These are phyloP conservation scores for Moesziomyces globuligerus DNA, from an alignment of 1,284 basidiomycete genomes.

Conservation along the genomic window DNA sequence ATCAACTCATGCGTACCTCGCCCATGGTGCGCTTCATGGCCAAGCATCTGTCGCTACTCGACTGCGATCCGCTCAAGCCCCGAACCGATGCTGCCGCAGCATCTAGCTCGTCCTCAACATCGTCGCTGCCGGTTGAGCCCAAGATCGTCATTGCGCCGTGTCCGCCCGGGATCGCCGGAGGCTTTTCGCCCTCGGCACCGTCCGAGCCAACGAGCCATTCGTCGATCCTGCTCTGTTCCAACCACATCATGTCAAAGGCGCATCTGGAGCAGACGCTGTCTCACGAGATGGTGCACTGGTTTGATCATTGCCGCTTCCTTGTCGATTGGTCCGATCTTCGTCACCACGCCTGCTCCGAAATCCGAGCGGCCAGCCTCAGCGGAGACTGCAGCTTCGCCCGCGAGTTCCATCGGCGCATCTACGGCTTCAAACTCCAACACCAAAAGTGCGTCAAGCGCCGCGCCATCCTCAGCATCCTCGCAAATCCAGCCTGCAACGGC, in stretches of 20 bases:
- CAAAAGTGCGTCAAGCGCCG: constrained; percentile 85
- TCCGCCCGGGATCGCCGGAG: constrained; percentile 55
- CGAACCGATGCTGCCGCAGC: neutral
- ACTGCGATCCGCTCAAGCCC: constrained; percentile 54
- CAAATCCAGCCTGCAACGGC: constrained; percentile 80
- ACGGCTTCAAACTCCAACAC: constrained; percentile 89
- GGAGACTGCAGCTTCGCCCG: constrained; percentile 69
- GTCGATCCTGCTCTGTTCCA: constrained; percentile 60
- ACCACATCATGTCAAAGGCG: constrained; percentile 74
- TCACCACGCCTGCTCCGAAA: constrained; percentile 96
- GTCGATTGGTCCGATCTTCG: constrained; percentile 89
- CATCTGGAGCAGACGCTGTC: constrained; percentile 93
- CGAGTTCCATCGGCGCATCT: constrained; percentile 54
- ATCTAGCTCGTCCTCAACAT: neutral
- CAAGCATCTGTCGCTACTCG: constrained; percentile 60
- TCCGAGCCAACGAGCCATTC: constrained; percentile 40
- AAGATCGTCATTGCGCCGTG: constrained; percentile 59
- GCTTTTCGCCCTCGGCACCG: constrained; percentile 57
- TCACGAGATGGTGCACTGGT: constrained; percentile 96
- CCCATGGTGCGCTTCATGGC: constrained; percentile 67
- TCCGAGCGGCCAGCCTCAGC: constrained; percentile 84
- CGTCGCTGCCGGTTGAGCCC: constrained; percentile 13
- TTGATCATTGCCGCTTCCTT: constrained; percentile 91
- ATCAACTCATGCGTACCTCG: constrained; percentile 59
- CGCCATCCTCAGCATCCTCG: constrained; percentile 81